These are phyloP conservation scores for Nicotiana benthamiana DNA, from an alignment of 257 asterid genomes.

Conservation along the genomic window DNA sequence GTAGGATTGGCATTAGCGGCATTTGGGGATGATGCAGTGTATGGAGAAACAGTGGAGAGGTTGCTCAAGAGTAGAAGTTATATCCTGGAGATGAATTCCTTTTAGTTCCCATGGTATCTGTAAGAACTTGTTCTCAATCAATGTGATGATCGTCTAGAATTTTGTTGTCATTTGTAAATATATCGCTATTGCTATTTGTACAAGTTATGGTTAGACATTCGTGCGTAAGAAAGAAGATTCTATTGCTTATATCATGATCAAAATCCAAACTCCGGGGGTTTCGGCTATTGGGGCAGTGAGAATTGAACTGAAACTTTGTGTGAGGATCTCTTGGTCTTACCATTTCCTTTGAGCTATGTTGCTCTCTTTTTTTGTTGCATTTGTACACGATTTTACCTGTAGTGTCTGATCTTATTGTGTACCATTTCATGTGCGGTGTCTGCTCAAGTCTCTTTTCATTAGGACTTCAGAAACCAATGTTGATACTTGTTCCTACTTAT, in stretches of 20 bases:
- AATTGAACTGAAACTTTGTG: slow-evolving; percentile 1
- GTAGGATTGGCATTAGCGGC: slow-evolving; percentile 40
- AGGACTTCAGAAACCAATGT: neutral
- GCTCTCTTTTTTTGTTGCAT: neutral
- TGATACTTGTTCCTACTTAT: neutral
- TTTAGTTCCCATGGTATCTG: slow-evolving; percentile 12
- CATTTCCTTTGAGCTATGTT: neutral
- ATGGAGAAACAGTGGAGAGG: slow-evolving; percentile 39
- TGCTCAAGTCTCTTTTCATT: neutral
- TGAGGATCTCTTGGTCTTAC: neutral
- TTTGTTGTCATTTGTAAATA: neutral
- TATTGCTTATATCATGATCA: neutral
- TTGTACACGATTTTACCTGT: neutral
- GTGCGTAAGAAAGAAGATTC: neutral
- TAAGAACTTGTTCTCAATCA: neutral
- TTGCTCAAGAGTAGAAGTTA: slow-evolving; percentile 46
- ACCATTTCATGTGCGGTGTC: neutral
- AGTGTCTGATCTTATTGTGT: neutral
- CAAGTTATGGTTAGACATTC: neutral
- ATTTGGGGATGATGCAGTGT: slow-evolving; percentile 32
- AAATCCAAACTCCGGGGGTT: neutral
- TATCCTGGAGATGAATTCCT: slow-evolving; percentile 65
- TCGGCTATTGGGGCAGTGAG: neutral
- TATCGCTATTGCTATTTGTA: neutral
- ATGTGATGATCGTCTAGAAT: neutral